These are phyloP conservation scores for Scleroderma bovista DNA, from an alignment of 768 basidiomycete species.

Conservation along the genomic window DNA sequence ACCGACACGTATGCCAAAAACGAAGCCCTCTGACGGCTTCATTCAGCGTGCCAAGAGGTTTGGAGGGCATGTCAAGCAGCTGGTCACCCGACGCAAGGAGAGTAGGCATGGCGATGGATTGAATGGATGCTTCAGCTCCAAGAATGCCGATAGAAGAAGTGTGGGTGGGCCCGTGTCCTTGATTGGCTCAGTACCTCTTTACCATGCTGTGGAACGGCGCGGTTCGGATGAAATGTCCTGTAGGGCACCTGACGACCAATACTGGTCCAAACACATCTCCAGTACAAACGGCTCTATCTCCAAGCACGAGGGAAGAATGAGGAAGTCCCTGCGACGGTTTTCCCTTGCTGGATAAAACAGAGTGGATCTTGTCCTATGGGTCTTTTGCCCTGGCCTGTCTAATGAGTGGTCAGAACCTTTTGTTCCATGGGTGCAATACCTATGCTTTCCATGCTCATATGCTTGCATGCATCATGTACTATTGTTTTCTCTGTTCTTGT, in stretches of 20 bases:
- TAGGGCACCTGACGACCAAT: constrained; percentile 6
- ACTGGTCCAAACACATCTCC: constrained; percentile 6
- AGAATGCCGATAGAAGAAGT: constrained; percentile 20
- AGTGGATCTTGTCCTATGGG: too few species aligned
- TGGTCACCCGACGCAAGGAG: constrained; percentile 13
- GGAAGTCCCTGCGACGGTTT: constrained; percentile 23
- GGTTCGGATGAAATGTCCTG: constrained; percentile 15
- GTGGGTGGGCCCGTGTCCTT: constrained; percentile 26
- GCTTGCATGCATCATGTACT: too few species aligned
- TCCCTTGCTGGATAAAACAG: constrained; percentile 26
- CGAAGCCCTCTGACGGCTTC: constrained; percentile 11
- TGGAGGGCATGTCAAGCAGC: constrained; percentile 24
- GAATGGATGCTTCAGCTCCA: constrained; percentile 15
- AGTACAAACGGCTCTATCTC: not conserved
- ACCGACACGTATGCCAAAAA: not conserved
- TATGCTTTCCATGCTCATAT: too few species aligned
- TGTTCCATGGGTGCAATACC: too few species aligned
- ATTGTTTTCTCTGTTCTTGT: too few species aligned
- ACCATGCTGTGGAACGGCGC: constrained; percentile 2
- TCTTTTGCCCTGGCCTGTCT: too few species aligned
- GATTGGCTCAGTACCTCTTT: constrained; percentile 17
- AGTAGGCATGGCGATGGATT: constrained; percentile 13
- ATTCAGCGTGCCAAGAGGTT: constrained; percentile 24
- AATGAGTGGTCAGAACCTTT: too few species aligned
- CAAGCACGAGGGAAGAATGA: constrained; percentile 12